Percentiles rank a stretch among this genome's conserved stretches.
These are phyloP conservation scores for Luffa aegyptiaca DNA, from an alignment of 306 rosid species.

Conservation along the genomic window DNA sequence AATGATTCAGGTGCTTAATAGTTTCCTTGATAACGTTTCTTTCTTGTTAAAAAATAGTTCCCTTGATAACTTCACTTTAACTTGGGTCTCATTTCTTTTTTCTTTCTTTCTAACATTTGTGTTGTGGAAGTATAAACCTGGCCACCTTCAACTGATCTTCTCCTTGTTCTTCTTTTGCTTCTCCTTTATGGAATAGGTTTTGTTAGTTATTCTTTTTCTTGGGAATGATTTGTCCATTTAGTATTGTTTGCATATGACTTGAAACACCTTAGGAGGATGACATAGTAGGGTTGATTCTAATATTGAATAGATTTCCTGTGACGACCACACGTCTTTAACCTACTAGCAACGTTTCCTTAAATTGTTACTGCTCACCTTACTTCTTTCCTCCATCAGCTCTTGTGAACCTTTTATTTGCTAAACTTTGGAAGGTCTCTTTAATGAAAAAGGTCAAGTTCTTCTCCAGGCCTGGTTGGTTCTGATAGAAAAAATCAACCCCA, in stretches of 20 bases:
- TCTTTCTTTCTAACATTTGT: background rate
- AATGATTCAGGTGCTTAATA: conserved; percentile 41
- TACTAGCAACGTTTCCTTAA: background rate
- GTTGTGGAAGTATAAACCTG: background rate
- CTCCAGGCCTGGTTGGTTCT: background rate
- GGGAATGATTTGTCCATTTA: background rate
- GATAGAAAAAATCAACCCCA: background rate
- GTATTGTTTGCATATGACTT: background rate
- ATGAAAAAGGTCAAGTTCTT: background rate
- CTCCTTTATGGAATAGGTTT: background rate
- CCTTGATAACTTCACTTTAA: background rate
- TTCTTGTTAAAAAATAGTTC: background rate
- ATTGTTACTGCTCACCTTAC: background rate
- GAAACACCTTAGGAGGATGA: background rate
- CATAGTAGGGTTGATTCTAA: background rate
- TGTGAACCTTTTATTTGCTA: background rate
- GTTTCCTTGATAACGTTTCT: background rate
- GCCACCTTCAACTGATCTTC: background rate
- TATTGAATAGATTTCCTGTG: background rate
- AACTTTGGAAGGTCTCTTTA: background rate
- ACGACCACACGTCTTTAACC: background rate
- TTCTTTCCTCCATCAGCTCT: background rate
- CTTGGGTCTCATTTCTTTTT: background rate
- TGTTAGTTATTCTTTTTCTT: background rate
- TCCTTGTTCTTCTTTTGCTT: background rate